These are phyloP conservation scores for Suillus lakei DNA, from an alignment of 768 basidiomycete species.

Conservation along the genomic window DNA sequence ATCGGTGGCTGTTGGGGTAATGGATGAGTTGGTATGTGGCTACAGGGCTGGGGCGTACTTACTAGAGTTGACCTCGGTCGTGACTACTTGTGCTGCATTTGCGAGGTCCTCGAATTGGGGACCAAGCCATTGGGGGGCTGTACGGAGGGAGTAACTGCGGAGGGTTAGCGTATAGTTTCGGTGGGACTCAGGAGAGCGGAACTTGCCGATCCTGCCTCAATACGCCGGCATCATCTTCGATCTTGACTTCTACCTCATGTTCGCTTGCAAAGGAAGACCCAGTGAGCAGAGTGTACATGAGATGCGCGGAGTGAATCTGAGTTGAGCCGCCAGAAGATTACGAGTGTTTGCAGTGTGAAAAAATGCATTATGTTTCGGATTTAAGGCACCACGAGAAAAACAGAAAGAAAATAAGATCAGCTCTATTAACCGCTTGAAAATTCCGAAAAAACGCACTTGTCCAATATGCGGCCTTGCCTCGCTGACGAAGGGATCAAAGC, in stretches of 20 bases:
- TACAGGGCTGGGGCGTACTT: conserved; percentile 32
- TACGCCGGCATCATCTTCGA: conserved; percentile 72
- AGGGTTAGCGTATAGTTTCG: not conserved
- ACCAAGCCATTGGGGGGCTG: conserved; percentile 84
- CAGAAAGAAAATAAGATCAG: not conserved
- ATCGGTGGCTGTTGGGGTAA: conserved; percentile 67
- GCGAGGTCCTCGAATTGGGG: conserved; percentile 85
- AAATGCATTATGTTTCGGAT: not conserved
- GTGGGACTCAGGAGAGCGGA: not conserved
- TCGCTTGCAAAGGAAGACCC: conserved; percentile 70
- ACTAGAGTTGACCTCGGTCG: conserved; percentile 85
- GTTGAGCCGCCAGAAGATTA: not conserved
- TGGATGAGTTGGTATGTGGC: not conserved
- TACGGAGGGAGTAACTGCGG: conserved; percentile 54
- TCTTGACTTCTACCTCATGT: conserved; percentile 74
- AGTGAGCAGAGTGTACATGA: conserved; percentile 69
- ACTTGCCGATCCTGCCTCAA: conserved; percentile 81
- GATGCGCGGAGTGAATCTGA: conserved; percentile 71
- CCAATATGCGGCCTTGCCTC: conserved; percentile 83
- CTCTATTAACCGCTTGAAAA: not conserved
- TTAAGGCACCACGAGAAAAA: not conserved
- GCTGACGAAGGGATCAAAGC: conserved; percentile 79
- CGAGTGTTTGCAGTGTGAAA: conserved; percentile 5
- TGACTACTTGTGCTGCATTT: conserved; percentile 63
- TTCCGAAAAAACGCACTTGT: conserved; percentile 47